Base-by-base conservation (phyloP, 805 yeast species). In the Saturnispora halmiae region DNA sequence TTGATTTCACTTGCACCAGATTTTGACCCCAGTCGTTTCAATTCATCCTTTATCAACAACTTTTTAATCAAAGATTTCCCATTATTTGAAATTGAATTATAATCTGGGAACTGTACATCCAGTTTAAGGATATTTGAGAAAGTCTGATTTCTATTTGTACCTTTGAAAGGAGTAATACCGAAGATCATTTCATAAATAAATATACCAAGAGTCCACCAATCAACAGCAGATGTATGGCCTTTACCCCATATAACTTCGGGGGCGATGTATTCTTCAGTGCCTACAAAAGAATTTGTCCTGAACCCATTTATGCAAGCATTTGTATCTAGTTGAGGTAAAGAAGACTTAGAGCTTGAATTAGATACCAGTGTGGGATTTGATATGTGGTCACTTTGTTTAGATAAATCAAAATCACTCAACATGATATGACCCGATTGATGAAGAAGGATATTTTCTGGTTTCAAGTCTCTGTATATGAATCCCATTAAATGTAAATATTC, bases 161-260 rank as follows among this genome's bases (percentile, higher is more conserved):
- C 98, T 63, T 92, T 92, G 64, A 90, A 92, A 2, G 99, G 99
- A 0, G 98, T 92, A 7, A 86, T 82, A 1, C 97, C 97, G 60
- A 77, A 88, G 18, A 92, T 64, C 98, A 92, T 92, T 57, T 92
- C 99, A 60, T 77, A 94, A 19, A 87, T 67, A 52, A 92, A 70
- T 16, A 92, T 87, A 3, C 99, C 99, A 49, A 92, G 66, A 0
- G 98, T 92, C 99, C 99, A 92, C 98, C 98, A 92, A 60, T 92
- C 99, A 14, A 92, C 98, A 0, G 97, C 96, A 6, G 90, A 81
- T 1, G 97, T 90, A 54, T 92, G 99, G 2, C 98, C 98, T 51
- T 88, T 84, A 1, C 97, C 97, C 58, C 92, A 69, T 41, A 92
- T 92, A 4, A 92, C 98, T 55, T 92, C 99, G 0, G 99, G 99